Conservation (phyloP, 208 protist genomes). For the Crithidia thermophila region DNA sequence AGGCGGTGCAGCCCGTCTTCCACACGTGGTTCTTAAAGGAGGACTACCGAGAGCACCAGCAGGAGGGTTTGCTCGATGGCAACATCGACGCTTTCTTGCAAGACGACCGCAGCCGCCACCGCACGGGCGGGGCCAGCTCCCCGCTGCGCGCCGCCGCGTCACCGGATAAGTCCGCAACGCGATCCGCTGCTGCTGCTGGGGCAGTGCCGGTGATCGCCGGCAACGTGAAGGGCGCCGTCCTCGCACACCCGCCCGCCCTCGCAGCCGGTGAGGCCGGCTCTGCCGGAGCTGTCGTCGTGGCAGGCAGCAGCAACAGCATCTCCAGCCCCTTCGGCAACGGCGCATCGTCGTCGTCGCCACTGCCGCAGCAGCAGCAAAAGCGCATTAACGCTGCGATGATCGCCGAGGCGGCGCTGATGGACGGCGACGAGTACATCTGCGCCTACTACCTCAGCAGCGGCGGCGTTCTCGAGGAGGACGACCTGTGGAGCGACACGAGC, state of each 20-base stretch:
- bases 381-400: slow-evolving; percentile 10
- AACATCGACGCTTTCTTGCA: slow-evolving; percentile 11
- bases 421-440: slow-evolving; percentile 38
- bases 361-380: neutral
- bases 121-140: neutral
- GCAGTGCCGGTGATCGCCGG: neutral
- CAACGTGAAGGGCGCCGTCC: neutral
- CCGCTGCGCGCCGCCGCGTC: neutral
- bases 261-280: neutral
- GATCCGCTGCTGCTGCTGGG: too few relatives aligned
- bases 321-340: too few relatives aligned
- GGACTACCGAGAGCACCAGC: slow-evolving; percentile 30
- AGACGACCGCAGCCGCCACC: slow-evolving; percentile 7
- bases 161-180: neutral
- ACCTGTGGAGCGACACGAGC: slow-evolving; percentile 13
- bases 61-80: slow-evolving; percentile 11
- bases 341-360: too few relatives aligned
- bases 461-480: slow-evolving; percentile 15
- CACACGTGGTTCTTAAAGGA: slow-evolving; percentile 84
- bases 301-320: neutral
- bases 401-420: slow-evolving; percentile 24
- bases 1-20: slow-evolving; percentile 61
- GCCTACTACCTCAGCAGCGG: slow-evolving; percentile 39
- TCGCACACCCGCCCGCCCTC: neutral
- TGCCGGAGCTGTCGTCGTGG: neutral